Evolutionary conservation across 139 green algal species (phyloP).

Genomic region (Micractinium conductrix): DNA sequence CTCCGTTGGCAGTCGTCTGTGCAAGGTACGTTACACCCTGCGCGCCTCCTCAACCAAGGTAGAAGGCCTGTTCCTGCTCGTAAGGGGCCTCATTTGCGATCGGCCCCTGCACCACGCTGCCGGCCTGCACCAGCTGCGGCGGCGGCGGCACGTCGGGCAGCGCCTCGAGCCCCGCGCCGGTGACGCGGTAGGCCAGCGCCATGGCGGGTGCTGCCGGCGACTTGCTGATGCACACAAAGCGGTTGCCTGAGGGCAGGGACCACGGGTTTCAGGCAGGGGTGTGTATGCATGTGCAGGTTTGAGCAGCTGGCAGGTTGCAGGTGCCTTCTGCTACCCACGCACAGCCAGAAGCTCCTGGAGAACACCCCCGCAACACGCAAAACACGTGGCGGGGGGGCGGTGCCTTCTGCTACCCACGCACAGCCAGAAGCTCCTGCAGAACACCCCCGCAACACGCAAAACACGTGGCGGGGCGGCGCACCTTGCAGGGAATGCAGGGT

Average conservation of each 20-base stretch:
- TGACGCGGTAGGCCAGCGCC: slow-evolving; percentile 48
- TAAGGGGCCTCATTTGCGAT: slow-evolving; percentile 48
- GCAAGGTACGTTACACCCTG: no score
- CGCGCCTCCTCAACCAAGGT: no score
- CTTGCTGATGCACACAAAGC: slow-evolving; percentile 45
- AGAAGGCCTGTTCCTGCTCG: no score
- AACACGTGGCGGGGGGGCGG: neutral
- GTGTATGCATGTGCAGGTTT: neutral
- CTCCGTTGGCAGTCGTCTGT: no score
- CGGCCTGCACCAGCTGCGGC: slow-evolving; percentile 7
- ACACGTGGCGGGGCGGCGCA: slow-evolving; percentile 21
- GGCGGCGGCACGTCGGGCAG: slow-evolving; percentile 6
- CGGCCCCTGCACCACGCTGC: slow-evolving; percentile 44
- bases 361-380: no score
- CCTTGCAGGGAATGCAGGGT: slow-evolving; percentile 65
- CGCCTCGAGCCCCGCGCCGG: slow-evolving; percentile 28
- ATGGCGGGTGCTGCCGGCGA: slow-evolving; percentile 43
- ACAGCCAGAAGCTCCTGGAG: no score
- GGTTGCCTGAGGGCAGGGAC: slow-evolving; percentile 3
- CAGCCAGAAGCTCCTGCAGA: no score
- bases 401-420: no score
- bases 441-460: neutral
- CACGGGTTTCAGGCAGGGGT: neutral
- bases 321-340: no score
- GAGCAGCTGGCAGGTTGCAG: neutral